phyloP scores from a whole-genome alignment of 2,329 filamentous ascomycete species.

The Penicillium sp. region DNA sequence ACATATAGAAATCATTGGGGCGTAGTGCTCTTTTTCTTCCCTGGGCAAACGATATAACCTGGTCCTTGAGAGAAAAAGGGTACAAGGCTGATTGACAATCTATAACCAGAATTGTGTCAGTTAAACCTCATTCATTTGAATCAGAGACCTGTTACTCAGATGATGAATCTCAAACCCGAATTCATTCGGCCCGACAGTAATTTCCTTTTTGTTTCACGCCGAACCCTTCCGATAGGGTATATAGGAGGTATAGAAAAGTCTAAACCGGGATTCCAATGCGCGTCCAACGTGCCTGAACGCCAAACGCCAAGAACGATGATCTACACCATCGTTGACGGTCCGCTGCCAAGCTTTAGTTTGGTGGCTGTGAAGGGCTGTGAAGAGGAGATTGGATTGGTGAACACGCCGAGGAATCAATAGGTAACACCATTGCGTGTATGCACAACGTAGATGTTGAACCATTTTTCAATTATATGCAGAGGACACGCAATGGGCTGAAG shows the following conservation, averaged over 20 bases:
- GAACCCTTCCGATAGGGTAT: conserved; percentile 1
- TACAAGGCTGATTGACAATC: conserved; percentile 8
- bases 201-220: neutral
- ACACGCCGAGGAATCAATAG: neutral
- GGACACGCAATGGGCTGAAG: neutral
- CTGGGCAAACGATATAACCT: neutral
- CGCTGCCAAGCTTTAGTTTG: conserved; percentile 34
- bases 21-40: neutral
- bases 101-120: neutral
- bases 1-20: neutral
- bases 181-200: conserved; percentile 14
- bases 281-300: conserved; percentile 16
- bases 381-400: neutral
- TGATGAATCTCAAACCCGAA: conserved; percentile 15
- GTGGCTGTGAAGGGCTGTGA: conserved; percentile 23
- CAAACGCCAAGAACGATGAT: conserved; percentile 31
- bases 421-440: conserved; percentile 10
- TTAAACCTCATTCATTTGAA: neutral
- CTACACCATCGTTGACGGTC: conserved; percentile 28
- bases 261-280: conserved; percentile 1
- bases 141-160: conserved; percentile 11
- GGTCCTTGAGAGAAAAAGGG: neutral
- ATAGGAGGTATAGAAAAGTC: neutral
- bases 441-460: neutral
- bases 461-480: neutral